Evolutionary conservation across 129 eudicot species (phyloP).

Genomic region (Flaveria linearis): DNA sequence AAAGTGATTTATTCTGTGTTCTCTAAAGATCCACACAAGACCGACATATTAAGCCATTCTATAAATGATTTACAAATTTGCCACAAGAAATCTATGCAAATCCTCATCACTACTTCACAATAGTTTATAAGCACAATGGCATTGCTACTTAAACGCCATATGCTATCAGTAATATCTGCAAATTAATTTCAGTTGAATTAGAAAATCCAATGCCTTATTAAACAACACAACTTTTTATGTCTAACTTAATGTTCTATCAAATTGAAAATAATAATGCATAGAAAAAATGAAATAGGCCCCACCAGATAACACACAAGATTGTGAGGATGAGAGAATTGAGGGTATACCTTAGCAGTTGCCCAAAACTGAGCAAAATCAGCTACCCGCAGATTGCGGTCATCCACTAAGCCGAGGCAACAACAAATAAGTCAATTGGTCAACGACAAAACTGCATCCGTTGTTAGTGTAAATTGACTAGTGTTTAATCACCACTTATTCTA

Average conservation of each 20-base stretch:
- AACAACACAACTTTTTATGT: neutral
- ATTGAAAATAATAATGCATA: neutral
- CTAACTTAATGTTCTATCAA: neutral
- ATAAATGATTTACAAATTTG: constrained; percentile 3
- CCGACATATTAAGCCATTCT: neutral
- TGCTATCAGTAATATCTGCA: constrained; percentile 12
- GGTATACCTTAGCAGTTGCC: constrained; percentile 99
- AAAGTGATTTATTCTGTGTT: neutral
- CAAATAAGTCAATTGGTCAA: constrained; percentile 94
- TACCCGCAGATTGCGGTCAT: constrained; percentile 99
- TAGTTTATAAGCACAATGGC: neutral
- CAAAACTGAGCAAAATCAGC: constrained; percentile 99
- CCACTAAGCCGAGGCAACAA: constrained; percentile 99
- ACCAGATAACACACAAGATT: constrained; percentile 36
- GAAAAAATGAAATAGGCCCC: constrained; percentile 13
- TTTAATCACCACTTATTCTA: constrained; percentile 31
- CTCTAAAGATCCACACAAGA: neutral
- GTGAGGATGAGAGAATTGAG: constrained; percentile 56
- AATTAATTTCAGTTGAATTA: neutral
- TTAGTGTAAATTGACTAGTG: constrained; percentile 61
- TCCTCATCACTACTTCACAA: constrained; percentile 8
- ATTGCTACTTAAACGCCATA: constrained; percentile 11
- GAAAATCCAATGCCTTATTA: neutral
- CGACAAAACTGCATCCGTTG: constrained; percentile 83
- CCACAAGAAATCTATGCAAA: constrained; percentile 11